Conservation (phyloP, 2,329 filamentous ascomycete species). For the Colletotrichum phormii region DNA sequence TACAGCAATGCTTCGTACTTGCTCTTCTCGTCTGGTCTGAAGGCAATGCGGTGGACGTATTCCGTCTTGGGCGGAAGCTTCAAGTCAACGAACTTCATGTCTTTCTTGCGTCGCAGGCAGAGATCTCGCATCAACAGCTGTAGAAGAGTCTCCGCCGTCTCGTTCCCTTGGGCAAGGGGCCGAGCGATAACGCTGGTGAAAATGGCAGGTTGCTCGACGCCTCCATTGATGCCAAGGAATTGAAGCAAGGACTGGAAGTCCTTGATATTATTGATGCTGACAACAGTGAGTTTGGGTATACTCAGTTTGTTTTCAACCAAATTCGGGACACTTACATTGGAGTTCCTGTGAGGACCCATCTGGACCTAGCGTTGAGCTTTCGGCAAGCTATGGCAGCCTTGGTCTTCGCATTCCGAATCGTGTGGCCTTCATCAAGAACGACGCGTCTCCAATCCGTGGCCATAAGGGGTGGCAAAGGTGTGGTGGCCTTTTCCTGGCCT, state of each 20-base stretch:
- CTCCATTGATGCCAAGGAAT: constrained; percentile 81
- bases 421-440: constrained; percentile 87
- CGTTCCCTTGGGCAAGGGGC: constrained; percentile 70
- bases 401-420: constrained; percentile 80
- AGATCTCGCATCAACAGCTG: constrained; percentile 84
- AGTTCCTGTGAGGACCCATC: constrained; percentile 85
- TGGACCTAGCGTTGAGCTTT: constrained; percentile 74
- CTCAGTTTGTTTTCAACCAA: constrained; percentile 42
- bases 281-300: neutral
- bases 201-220: constrained; percentile 77
- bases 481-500: constrained; percentile 46
- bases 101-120: constrained; percentile 84
- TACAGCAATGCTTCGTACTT: constrained; percentile 82
- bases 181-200: constrained; percentile 80
- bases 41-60: constrained; percentile 80
- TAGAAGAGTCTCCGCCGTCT: constrained; percentile 71
- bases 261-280: constrained; percentile 78
- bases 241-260: constrained; percentile 85
- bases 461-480: constrained; percentile 46
- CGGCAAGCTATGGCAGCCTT: constrained; percentile 78
- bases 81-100: constrained; percentile 89
- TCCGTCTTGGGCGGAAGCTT: constrained; percentile 82
- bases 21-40: constrained; percentile 78
- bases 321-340: constrained; percentile 69
- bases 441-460: constrained; percentile 78